These are phyloP conservation scores for Actinidia arguta DNA, from an alignment of 179 eudicot species.

Conservation along the genomic window DNA sequence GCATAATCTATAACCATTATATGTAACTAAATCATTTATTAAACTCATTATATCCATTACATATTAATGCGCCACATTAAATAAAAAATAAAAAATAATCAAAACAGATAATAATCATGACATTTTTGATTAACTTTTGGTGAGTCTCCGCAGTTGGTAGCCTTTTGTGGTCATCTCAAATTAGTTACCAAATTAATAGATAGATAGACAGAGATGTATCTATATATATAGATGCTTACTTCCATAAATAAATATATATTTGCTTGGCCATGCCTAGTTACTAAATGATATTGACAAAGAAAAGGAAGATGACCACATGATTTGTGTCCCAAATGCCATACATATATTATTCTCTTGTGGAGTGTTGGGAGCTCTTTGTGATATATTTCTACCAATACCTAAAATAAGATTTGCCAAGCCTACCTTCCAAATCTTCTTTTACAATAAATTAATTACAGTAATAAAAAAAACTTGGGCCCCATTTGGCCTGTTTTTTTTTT, in stretches of 20 bases:
- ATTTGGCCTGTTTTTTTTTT: too few relatives aligned
- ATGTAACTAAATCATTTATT: too few relatives aligned
- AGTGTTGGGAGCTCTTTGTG: not conserved
- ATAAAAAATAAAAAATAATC: too few relatives aligned
- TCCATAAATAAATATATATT: not conserved
- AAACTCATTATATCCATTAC: too few relatives aligned
- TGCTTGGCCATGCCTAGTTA: not conserved
- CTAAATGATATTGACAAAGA: not conserved
- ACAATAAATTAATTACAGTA: too few relatives aligned
- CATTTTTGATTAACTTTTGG: not conserved
- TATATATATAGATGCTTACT: not conserved
- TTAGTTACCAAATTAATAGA: not conserved
- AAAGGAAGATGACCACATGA: not conserved
- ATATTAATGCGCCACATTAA: too few relatives aligned
- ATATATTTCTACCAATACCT: conserved; percentile 4
- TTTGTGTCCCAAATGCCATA: conserved; percentile 5
- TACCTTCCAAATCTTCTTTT: conserved; percentile 3
- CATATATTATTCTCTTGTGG: not conserved
- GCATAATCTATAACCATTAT: too few relatives aligned
- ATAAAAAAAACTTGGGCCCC: too few relatives aligned
- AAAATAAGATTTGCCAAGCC: conserved; percentile 20
- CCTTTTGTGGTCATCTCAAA: not conserved
- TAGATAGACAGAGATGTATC: too few relatives aligned
- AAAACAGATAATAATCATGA: too few relatives aligned
- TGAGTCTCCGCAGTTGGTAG: not conserved